These are phyloP conservation scores for Trametes punicea DNA, from an alignment of 768 basidiomycete genomes.

Conservation along the genomic window DNA sequence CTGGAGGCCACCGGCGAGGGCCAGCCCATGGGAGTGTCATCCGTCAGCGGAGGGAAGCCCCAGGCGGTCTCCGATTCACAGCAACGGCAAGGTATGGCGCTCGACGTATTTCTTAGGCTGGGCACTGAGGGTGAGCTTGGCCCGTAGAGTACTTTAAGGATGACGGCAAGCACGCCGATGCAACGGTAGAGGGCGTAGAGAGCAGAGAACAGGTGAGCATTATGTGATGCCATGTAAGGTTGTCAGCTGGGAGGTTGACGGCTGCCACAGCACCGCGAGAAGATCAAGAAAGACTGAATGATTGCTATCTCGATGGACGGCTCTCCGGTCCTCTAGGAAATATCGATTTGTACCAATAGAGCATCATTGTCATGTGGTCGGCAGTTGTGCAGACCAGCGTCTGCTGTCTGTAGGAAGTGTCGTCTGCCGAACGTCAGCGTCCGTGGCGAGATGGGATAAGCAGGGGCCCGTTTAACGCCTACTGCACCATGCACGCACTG, in stretches of 20 bases:
- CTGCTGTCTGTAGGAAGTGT: too few relatives aligned
- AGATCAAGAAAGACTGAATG: conserved; percentile 9
- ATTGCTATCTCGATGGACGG: too few relatives aligned
- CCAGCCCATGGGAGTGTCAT: conserved; percentile 46
- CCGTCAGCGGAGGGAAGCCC: conserved; percentile 33
- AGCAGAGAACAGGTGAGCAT: not conserved
- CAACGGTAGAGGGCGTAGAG: not conserved
- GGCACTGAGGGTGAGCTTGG: not conserved
- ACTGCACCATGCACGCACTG: too few relatives aligned
- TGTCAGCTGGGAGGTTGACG: not conserved
- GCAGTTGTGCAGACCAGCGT: too few relatives aligned
- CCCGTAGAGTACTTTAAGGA: conserved; percentile 12
- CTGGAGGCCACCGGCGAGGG: conserved; percentile 48
- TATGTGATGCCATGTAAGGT: not conserved
- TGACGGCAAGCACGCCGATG: conserved; percentile 2
- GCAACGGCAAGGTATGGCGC: conserved; percentile 42
- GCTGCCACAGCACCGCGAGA: not conserved
- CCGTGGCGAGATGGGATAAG: too few relatives aligned
- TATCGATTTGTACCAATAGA: too few relatives aligned
- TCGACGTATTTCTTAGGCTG: not conserved
- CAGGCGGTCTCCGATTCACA: conserved; percentile 38
- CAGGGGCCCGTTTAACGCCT: too few relatives aligned
- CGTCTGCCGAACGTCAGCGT: too few relatives aligned
- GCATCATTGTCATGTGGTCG: too few relatives aligned
- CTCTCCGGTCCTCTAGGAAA: too few relatives aligned